Conservation (phyloP, 495 filamentous ascomycete species). For the Aspergillus coremiiformis region DNA sequence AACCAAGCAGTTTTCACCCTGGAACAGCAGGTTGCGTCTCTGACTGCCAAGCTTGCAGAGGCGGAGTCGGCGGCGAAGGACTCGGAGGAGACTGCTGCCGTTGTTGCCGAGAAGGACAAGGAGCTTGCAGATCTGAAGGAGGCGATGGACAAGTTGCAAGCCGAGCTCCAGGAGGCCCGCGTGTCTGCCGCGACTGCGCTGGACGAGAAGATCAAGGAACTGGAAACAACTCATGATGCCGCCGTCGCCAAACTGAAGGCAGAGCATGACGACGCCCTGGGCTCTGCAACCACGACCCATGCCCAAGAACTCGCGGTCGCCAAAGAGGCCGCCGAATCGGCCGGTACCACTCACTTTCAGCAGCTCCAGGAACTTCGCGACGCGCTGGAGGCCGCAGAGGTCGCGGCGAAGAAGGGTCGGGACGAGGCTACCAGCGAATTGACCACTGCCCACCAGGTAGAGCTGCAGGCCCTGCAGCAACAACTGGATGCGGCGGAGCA, state of each 20-base stretch:
- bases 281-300: constrained; percentile 26
- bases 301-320: constrained; percentile 31
- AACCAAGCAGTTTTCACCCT: constrained; percentile 23
- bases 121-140: constrained; percentile 33
- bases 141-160: constrained; percentile 28
- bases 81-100: constrained; percentile 20
- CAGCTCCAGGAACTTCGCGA: constrained; percentile 35
- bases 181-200: constrained; percentile 26
- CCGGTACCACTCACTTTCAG: constrained; percentile 26
- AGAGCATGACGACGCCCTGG: constrained; percentile 31
- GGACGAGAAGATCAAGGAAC: constrained; percentile 30
- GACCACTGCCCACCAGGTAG: constrained; percentile 29
- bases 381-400: constrained; percentile 32
- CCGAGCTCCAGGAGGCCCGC: constrained; percentile 29
- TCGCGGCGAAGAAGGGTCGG: constrained; percentile 24
- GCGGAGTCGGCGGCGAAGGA: constrained; percentile 28
- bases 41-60: constrained; percentile 33
- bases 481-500: constrained; percentile 31
- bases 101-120: constrained; percentile 33
- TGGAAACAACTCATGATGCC: constrained; percentile 33
- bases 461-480: constrained; percentile 27
- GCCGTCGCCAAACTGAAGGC: constrained; percentile 28
- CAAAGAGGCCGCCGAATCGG: constrained; percentile 29
- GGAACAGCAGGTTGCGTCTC: constrained; percentile 32
- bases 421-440: constrained; percentile 30